phyloP scores from a whole-genome alignment of 1,284 basidiomycete genomes.

The Hymenochaete sp. region DNA sequence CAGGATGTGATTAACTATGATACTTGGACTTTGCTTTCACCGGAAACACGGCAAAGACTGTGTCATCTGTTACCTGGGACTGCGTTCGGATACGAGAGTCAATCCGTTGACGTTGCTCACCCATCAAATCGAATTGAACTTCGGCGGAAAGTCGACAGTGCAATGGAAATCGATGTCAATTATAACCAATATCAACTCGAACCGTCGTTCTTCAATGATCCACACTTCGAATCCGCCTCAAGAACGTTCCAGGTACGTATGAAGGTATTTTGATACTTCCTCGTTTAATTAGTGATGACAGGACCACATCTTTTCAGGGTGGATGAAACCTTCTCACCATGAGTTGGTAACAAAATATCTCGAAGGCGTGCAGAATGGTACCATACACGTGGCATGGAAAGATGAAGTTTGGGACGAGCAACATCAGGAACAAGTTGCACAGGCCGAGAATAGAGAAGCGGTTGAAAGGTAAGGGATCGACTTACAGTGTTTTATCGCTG shows the following conservation, averaged over 20 bases:
- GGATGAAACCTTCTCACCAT: slow-evolving; percentile 37
- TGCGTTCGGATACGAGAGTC: slow-evolving; percentile 34
- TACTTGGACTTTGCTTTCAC: slow-evolving; percentile 42
- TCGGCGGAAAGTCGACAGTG: slow-evolving; percentile 4
- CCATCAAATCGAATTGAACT: slow-evolving; percentile 32
- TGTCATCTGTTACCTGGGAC: slow-evolving; percentile 41
- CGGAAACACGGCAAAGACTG: slow-evolving; percentile 34
- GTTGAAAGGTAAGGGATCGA: background rate
- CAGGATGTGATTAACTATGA: slow-evolving; percentile 45
- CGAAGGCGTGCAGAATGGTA: slow-evolving; percentile 35
- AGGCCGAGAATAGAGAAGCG: no score
- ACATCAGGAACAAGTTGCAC: slow-evolving; percentile 24
- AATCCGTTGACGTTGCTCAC: slow-evolving; percentile 33
- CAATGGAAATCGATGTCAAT: slow-evolving; percentile 2
- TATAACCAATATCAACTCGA: background rate
- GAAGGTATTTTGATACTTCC: background rate
- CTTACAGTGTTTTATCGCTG: slow-evolving; percentile 30
- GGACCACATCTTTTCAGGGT: slow-evolving; percentile 47
- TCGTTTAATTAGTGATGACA: background rate
- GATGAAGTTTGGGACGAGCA: slow-evolving; percentile 49
- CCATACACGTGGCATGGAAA: slow-evolving; percentile 48
- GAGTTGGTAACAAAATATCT: slow-evolving; percentile 36
- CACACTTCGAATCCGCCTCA: slow-evolving; percentile 45
- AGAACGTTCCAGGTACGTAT: slow-evolving; percentile 40
- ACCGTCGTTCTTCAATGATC: slow-evolving; percentile 36